Evolutionary conservation across 2,329 filamentous ascomycete genomes (phyloP), one percentile per base, ranked within the genome.

Genomic region (Leptographium flavum): DNA sequence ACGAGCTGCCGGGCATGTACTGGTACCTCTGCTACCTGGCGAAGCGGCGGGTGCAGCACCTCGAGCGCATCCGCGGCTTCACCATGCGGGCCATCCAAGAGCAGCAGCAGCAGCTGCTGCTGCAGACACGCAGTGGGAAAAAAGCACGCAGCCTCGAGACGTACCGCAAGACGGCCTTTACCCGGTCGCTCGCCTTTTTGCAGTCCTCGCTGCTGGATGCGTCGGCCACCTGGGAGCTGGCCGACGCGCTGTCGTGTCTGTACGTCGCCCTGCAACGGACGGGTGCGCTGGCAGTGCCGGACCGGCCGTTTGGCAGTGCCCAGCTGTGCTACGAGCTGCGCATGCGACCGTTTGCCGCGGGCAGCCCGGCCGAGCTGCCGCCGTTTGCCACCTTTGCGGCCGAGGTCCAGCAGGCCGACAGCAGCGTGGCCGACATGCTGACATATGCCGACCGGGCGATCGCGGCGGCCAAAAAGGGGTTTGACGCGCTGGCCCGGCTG

Each of bases 1-100:
- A 94, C 59, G 92, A 98, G 60, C 70, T 92, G 10, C 74, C 79
- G 1, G 79, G 78, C 22, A 94, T 95, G 83, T 96, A 96, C 61
- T 92, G 83, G 79, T 87, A 94, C 59, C 66, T 94, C 50, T 76
- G 84, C 53, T 76, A 85, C 64, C 65, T 93, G 48, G 68, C 83
- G 56, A 74, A 79, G 57, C 76, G 81, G 45, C 69, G 82, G 49
- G 63, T 77, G 39, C 71, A 78, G 57, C 77, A 95, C 55, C 65
- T 83, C 22, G 80, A 87, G 53, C 74, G 83, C 44, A 86, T 92
- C 54, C 76, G 80, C 53, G 69, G 73, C 2, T 86, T 85, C 53
- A 70, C 79, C 7, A 60, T 70, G 35, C 61, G 59, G 14, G 63
- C 57, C 39, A 55, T 63, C 5, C 57, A 56, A 41, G 62, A 67